phyloP scores from a whole-genome alignment of 495 filamentous ascomycete genomes.

The Hypoxylon fuscum region DNA sequence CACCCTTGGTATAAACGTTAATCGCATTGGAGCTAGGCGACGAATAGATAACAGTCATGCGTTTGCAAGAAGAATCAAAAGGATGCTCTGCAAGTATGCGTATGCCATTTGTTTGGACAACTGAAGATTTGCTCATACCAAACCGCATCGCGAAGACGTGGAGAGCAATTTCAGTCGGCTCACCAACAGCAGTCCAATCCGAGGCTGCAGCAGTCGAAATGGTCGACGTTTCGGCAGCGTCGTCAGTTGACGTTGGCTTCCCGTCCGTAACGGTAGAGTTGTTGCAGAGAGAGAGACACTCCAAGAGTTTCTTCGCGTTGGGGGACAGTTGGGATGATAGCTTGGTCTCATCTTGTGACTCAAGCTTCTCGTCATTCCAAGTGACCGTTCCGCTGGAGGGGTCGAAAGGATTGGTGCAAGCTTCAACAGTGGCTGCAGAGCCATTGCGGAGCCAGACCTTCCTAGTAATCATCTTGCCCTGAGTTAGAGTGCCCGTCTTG shows the following conservation, averaged over 20 bases:
- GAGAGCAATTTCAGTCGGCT: slow-evolving; percentile 67
- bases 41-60: slow-evolving; percentile 65
- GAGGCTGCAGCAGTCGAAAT: slow-evolving; percentile 37
- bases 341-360: slow-evolving; percentile 12
- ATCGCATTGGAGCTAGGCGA: slow-evolving; percentile 35
- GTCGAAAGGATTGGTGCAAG: slow-evolving; percentile 59
- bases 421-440: slow-evolving; percentile 41
- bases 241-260: slow-evolving; percentile 63
- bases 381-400: slow-evolving; percentile 53
- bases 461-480: slow-evolving; percentile 65
- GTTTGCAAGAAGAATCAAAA: slow-evolving; percentile 69
- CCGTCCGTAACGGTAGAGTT: slow-evolving; percentile 68
- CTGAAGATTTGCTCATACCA: slow-evolving; percentile 41
- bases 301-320: slow-evolving; percentile 50
- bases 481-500: slow-evolving; percentile 72
- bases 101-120: slow-evolving; percentile 25
- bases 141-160: slow-evolving; percentile 55
- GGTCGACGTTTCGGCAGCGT: slow-evolving; percentile 44
- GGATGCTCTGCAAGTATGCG: slow-evolving; percentile 63
- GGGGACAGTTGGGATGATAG: slow-evolving; percentile 17
- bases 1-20: slow-evolving; percentile 65
- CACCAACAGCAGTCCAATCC: slow-evolving; percentile 61
- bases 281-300: slow-evolving; percentile 72
- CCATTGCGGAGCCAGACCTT: slow-evolving; percentile 59
- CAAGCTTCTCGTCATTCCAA: slow-evolving; percentile 40